phyloP scores from a whole-genome alignment of 2,329 filamentous ascomycete genomes.

The Phoma sp. region DNA sequence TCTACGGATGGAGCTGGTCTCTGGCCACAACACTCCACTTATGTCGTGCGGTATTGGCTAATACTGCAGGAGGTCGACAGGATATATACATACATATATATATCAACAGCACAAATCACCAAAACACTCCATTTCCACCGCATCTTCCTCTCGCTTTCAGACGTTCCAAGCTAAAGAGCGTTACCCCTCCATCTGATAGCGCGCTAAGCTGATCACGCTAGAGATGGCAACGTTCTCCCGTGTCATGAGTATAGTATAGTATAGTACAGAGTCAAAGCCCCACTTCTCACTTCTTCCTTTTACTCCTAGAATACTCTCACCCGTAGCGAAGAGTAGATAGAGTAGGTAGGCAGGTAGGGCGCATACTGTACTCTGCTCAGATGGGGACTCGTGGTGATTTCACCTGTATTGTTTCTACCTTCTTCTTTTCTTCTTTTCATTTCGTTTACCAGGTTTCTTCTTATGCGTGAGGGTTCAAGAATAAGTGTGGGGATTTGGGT shows the following conservation, averaged over 20 bases:
- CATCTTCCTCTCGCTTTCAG: background rate
- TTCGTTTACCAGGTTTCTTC: too few species aligned
- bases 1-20: background rate
- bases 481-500: too few species aligned
- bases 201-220: background rate
- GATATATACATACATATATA: background rate
- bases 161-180: background rate
- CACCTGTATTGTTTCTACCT: too few species aligned
- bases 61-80: background rate
- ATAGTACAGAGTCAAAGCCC: too few species aligned
- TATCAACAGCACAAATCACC: background rate
- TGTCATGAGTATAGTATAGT: too few species aligned
- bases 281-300: background rate
- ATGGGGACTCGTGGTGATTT: too few species aligned
- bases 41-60: background rate
- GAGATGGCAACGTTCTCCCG: background rate
- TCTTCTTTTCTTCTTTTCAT: too few species aligned
- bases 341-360: too few species aligned
- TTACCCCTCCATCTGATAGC: conserved; percentile 4
- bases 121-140: background rate
- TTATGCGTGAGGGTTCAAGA: too few species aligned
- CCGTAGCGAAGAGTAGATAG: too few species aligned
- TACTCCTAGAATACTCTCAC: too few species aligned
- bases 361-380: too few species aligned
- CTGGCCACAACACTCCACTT: background rate